Evolutionary conservation across 2,329 filamentous ascomycete species (phyloP).

Genomic region (Alternaria consortialis): DNA sequence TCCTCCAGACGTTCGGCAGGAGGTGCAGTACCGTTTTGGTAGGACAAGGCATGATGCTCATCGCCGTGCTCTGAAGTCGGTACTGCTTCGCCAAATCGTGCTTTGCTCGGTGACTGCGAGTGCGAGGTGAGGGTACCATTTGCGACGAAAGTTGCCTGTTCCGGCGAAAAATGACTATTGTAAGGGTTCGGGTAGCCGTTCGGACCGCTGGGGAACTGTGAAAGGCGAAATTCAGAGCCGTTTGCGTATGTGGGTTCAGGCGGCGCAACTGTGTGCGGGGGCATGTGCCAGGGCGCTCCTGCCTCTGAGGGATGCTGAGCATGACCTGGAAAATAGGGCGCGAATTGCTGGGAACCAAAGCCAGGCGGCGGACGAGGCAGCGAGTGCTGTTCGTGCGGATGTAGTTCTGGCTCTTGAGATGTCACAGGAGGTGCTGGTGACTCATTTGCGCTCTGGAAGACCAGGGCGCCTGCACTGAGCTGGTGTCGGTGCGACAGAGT

Average conservation of each 20-base stretch:
- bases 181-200: constrained; percentile 29
- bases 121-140: constrained; percentile 44
- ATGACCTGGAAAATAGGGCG: constrained; percentile 46
- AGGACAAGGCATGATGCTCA: constrained; percentile 24
- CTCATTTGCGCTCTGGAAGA: constrained; percentile 52
- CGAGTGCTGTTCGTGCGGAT: constrained; percentile 28
- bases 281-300: constrained; percentile 42
- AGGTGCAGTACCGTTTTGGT: constrained; percentile 28
- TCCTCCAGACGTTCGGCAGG: constrained; percentile 33
- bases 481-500: constrained; percentile 31
- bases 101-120: constrained; percentile 47
- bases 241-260: constrained; percentile 36
- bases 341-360: constrained; percentile 41
- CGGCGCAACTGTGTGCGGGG: constrained; percentile 40
- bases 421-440: constrained; percentile 52
- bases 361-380: constrained; percentile 44
- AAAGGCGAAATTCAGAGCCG: constrained; percentile 34
- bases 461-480: constrained; percentile 46
- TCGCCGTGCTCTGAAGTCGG: constrained; percentile 32
- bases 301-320: constrained; percentile 48
- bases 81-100: constrained; percentile 36
- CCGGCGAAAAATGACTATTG: constrained; percentile 31
- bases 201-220: constrained; percentile 26
- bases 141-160: constrained; percentile 21
- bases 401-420: constrained; percentile 33